Conservation (phyloP, 495 filamentous ascomycete genomes). For the Aspergillus conjunctus region DNA sequence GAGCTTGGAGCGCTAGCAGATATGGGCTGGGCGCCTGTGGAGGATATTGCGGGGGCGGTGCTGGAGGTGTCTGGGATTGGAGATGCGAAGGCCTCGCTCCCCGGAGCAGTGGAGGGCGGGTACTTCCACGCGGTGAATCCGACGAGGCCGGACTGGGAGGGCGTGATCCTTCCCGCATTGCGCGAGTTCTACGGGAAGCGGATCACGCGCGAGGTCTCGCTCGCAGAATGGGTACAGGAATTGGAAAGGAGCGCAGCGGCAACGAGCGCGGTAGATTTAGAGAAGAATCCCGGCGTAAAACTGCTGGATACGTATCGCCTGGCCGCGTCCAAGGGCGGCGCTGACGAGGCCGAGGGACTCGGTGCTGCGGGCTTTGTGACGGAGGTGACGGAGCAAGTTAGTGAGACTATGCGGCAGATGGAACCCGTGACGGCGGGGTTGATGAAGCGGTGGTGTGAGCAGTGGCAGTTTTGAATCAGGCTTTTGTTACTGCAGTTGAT, state of each 20-base stretch:
- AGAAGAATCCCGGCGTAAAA: constrained; percentile 28
- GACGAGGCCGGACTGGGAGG: constrained; percentile 11
- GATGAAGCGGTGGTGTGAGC: constrained; percentile 30
- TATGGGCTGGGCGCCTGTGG: constrained; percentile 25
- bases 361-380: constrained; percentile 16
- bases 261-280: constrained; percentile 18
- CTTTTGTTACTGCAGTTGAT: too few species aligned
- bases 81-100: neutral
- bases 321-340: neutral
- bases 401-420: constrained; percentile 23
- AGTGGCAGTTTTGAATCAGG: constrained; percentile 29
- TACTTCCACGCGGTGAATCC: constrained; percentile 29
- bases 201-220: constrained; percentile 20
- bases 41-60: constrained; percentile 21
- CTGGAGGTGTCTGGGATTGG: constrained; percentile 17
- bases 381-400: constrained; percentile 18
- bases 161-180: constrained; percentile 10
- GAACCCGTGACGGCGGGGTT: constrained; percentile 23
- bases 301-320: constrained; percentile 25
- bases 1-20: constrained; percentile 10
- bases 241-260: constrained; percentile 12
- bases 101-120: constrained; percentile 3
- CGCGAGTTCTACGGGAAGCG: constrained; percentile 20
- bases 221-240: constrained; percentile 23
- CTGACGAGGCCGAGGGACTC: neutral